Base-by-base conservation (phyloP, 1,139 yeast genomes). In the Diutina catenulata region DNA sequence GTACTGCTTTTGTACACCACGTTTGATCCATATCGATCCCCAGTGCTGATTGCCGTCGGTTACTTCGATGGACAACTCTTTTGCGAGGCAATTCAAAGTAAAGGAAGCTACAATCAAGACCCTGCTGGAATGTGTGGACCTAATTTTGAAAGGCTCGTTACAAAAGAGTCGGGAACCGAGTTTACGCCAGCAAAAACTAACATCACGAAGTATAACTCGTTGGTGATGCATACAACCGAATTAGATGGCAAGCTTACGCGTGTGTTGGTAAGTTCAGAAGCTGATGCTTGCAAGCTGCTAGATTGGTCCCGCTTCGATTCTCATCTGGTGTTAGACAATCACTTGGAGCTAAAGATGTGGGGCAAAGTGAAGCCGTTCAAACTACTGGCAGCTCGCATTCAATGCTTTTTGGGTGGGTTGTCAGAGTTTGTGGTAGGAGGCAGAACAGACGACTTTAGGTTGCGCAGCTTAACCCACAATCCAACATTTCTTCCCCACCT, bases 301-400 rank as follows among this genome's bases (percentile, higher is more conserved):
- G 19, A 31, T 6, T 31, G 20, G 8, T 18, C 7, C 6, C 8
- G 13, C 5, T 21, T 31, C n/a, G 35, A 31, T 21, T 18, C 13
- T 11, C 7, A n/a, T 6, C 6, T 10, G 2, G n/a, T 31, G n/a
- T 26, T 31, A 2, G 5, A 20, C n/a, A 31, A 31, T 7, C n/a
- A 31, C 13, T 6, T 31, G 4, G 35, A 31, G 8, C 8, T 31
- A 2, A 31, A 31, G 24, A 24, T 31, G 35, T 31, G 35, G 35
- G 15, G 10, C n/a, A 13, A 11, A 11, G 8, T 31, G 22, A n/a
- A 31, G 10, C 14, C 8, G 5, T 8, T 4, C 6, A 21, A 21
- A 8, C 7, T 21, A 10, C 7, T 18, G n/a, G 21, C 13, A 19
- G 25, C 35, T 6, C 15, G 24, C 5, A 31, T 31, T 5, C 35